Conservation (phyloP, 768 basidiomycete species). For the Lactarius vividus region DNA sequence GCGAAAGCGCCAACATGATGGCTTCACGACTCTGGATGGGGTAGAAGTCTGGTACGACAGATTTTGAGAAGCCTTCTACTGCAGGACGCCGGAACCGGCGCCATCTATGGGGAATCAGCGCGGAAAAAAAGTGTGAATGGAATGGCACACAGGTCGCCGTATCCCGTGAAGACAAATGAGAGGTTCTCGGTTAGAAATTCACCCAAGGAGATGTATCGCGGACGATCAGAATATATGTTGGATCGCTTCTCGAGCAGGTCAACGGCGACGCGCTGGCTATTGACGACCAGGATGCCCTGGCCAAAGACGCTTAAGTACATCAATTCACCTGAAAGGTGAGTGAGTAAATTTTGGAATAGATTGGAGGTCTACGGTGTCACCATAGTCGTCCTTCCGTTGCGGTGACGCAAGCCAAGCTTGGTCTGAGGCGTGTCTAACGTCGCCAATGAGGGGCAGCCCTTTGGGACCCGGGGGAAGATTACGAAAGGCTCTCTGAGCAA, state of each 20-base stretch:
- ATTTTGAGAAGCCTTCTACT: too few species aligned
- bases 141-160: too few species aligned
- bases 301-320: background rate
- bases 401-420: background rate
- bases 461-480: background rate
- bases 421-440: background rate
- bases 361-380: background rate
- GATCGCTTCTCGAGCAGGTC: background rate
- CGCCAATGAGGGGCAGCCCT: background rate
- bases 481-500: background rate
- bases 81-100: background rate
- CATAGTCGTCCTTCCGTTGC: background rate
- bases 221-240: background rate
- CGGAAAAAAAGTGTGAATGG: too few species aligned
- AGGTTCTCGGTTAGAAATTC: too few species aligned
- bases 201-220: too few species aligned
- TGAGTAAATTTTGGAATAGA: background rate
- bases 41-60: too few species aligned
- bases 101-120: background rate
- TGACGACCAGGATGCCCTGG: background rate
- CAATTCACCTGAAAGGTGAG: background rate
- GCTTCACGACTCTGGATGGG: too few species aligned
- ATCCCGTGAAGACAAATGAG: too few species aligned
- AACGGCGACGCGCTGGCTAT: background rate
- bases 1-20: constrained; percentile 2